Conservation (phyloP, 2,329 filamentous ascomycete genomes). For the Sporothrix brasiliensis region DNA sequence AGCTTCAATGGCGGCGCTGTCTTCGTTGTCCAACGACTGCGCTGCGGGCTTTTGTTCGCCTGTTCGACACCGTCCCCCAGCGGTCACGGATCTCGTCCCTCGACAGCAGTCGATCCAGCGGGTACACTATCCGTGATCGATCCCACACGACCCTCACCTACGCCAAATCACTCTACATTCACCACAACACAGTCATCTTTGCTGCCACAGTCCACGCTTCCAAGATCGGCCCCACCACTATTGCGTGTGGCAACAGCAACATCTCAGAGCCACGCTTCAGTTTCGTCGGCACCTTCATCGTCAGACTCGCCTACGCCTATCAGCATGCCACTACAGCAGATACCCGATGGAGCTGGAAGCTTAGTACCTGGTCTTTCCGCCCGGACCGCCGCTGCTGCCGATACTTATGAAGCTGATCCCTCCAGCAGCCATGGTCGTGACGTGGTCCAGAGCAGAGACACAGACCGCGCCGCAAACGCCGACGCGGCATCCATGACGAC, state of each 20-base stretch:
- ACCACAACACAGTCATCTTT: constrained; percentile 27
- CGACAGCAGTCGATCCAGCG: constrained; percentile 6
- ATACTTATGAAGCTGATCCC: constrained; percentile 26
- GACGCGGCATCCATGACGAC: constrained; percentile 31
- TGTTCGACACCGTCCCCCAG: constrained; percentile 55
- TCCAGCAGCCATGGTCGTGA: not conserved
- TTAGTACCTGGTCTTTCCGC: not conserved
- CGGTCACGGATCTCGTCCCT: constrained; percentile 16
- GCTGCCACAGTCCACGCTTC: constrained; percentile 19
- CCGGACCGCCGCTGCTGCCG: constrained; percentile 21
- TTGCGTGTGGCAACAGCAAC: not conserved
- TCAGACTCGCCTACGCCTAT: constrained; percentile 10
- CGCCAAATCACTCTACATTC: not conserved
- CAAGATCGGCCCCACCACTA: not conserved
- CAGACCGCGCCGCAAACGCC: constrained; percentile 15
- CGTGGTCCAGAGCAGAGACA: not conserved
- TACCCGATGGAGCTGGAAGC: not conserved
- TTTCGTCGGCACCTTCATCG: not conserved
- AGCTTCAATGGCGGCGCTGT: constrained; percentile 56
- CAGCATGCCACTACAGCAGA: not conserved
- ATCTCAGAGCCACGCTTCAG: constrained; percentile 30
- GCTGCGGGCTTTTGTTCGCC: constrained; percentile 64
- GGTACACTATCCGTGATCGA: not conserved
- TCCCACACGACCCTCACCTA: not conserved
- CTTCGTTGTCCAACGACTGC: constrained; percentile 60